phyloP scores from a whole-genome alignment of 169 alveolate species.

The Eimeria acervulina region DNA sequence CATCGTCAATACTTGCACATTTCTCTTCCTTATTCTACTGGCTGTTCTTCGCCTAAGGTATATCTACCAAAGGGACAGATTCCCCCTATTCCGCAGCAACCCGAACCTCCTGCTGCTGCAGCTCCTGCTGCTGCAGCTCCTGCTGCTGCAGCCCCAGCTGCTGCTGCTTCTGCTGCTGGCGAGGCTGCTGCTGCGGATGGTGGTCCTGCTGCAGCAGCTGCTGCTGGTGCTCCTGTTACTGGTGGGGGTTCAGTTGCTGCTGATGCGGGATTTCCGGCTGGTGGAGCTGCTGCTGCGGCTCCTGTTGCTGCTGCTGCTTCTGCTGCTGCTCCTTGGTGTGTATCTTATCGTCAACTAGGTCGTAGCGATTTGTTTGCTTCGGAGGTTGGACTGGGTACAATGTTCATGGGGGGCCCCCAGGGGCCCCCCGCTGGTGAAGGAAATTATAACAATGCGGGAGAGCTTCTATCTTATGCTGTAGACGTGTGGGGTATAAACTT shows the following conservation, averaged over 20 bases:
- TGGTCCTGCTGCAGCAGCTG: too few species aligned
- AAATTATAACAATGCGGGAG: slow-evolving; percentile 71
- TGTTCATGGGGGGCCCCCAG: too few species aligned
- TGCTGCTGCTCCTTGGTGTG: too few species aligned
- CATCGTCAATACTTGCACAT: slow-evolving; percentile 40
- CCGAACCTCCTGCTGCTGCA: too few species aligned
- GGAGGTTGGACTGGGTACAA: slow-evolving; percentile 93
- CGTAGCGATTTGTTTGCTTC: slow-evolving; percentile 89
- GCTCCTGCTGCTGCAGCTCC: too few species aligned
- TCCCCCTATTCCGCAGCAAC: neutral
- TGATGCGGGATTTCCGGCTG: neutral
- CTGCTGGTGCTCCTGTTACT: too few species aligned
- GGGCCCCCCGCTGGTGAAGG: slow-evolving; percentile 72
- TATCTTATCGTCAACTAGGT: slow-evolving; percentile 83
- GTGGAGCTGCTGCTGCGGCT: too few species aligned
- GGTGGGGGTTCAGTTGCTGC: too few species aligned
- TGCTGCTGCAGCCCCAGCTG: too few species aligned
- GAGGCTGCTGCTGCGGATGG: neutral
- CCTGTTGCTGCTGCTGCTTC: too few species aligned
- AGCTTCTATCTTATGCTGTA: slow-evolving; percentile 90
- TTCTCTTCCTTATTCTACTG: neutral
- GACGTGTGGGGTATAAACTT: slow-evolving; percentile 90
- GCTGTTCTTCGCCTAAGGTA: slow-evolving; percentile 22
- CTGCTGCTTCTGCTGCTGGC: too few species aligned
- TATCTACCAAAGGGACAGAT: neutral